Conservation (phyloP, 2,329 filamentous ascomycete genomes). For the Epichloe brachyelytri region DNA sequence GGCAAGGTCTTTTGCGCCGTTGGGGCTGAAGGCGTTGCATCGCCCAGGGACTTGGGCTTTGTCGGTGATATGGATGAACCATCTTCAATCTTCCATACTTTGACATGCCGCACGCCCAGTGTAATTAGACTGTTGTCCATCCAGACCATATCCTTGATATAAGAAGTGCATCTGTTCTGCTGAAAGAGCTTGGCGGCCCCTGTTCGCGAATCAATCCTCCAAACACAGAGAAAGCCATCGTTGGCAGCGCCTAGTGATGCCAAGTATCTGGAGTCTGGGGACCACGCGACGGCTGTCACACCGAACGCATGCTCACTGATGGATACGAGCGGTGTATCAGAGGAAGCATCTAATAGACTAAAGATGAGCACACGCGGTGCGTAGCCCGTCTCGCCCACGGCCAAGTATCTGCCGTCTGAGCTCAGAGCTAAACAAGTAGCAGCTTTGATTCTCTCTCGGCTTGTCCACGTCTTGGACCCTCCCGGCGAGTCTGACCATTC, state of each 20-base stretch:
- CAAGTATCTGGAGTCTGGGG: conserved; percentile 70
- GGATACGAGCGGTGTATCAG: conserved; percentile 70
- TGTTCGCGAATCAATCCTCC: conserved; percentile 72
- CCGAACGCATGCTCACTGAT: conserved; percentile 85
- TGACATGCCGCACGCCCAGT: conserved; percentile 81
- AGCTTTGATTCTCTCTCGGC: conserved; percentile 84
- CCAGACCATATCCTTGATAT: conserved; percentile 80
- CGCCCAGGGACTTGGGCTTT: conserved; percentile 43
- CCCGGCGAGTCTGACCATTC: conserved; percentile 49
- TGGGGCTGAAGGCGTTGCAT: conserved; percentile 21
- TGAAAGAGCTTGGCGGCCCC: conserved; percentile 69
- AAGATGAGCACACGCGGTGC: conserved; percentile 85
- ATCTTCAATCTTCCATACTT: conserved; percentile 82
- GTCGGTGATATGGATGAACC: conserved; percentile 43
- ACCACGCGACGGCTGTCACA: conserved; percentile 81
- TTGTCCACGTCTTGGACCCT: conserved; percentile 65
- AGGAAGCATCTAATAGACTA: conserved; percentile 65
- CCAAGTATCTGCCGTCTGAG: conserved; percentile 73
- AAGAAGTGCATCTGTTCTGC: conserved; percentile 83
- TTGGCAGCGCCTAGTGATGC: conserved; percentile 82
- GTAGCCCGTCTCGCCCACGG: conserved; percentile 92
- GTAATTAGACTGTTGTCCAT: conserved; percentile 75
- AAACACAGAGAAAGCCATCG: conserved; percentile 88
- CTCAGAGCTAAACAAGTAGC: conserved; percentile 85
- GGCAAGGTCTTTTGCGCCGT: conserved; percentile 49